A percentile compares a stretch with the other conserved stretches of the same genome.
Evolutionary conservation across 2,329 filamentous ascomycete genomes (phyloP).

Genomic region (Fusarium odoratissimum): DNA sequence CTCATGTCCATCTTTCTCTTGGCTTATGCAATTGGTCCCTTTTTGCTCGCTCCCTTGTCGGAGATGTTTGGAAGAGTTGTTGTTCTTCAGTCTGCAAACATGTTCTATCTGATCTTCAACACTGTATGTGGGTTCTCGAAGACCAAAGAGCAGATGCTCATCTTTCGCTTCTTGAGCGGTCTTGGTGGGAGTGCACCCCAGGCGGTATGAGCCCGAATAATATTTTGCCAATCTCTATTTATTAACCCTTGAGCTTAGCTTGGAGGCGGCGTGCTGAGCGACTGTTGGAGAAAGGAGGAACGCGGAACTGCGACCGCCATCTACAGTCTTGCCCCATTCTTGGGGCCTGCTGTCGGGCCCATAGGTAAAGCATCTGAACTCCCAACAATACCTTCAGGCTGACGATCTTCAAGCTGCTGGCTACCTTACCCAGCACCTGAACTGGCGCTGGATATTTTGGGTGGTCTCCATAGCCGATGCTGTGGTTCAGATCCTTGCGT

Average conservation of each 20-base stretch:
- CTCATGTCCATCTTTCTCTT: constrained; percentile 71
- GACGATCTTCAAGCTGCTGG: constrained; percentile 49
- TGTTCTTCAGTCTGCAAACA: constrained; percentile 58
- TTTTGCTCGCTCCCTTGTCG: constrained; percentile 63
- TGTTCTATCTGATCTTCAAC: constrained; percentile 66
- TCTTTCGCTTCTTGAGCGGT: constrained; percentile 62
- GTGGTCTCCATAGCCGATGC: constrained; percentile 53
- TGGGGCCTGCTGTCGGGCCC: constrained; percentile 57
- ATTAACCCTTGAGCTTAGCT: constrained; percentile 42
- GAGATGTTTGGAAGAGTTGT: constrained; percentile 62
- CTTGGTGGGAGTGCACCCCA: constrained; percentile 59
- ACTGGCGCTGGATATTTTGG: constrained; percentile 61
- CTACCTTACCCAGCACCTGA: constrained; percentile 51
- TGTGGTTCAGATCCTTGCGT: constrained; percentile 49
- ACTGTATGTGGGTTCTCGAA: constrained; percentile 63
- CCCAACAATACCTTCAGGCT: background rate
- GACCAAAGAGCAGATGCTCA: constrained; percentile 58
- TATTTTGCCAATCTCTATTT: too few relatives aligned
- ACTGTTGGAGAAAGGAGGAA: constrained; percentile 59
- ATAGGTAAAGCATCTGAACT: constrained; percentile 44
- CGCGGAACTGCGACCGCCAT: constrained; percentile 48
- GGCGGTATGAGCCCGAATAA: constrained; percentile 47
- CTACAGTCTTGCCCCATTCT: constrained; percentile 55
- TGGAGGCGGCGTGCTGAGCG: constrained; percentile 60
- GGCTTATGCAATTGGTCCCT: constrained; percentile 65